phyloP scores from a whole-genome alignment of 768 basidiomycete genomes.

The Zangia roseola region DNA sequence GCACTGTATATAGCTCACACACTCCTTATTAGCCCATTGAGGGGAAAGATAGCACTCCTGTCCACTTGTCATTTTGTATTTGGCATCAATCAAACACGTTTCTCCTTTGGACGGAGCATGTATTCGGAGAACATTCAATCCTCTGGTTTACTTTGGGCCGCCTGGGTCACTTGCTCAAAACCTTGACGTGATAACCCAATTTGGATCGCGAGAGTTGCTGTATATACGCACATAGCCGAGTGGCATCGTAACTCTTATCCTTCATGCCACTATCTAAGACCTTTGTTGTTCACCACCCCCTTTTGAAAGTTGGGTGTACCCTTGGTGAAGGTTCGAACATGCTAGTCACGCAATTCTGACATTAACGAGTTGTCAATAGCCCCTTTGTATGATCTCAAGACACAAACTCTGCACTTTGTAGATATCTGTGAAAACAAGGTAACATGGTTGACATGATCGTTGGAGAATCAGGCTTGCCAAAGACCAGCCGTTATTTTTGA shows the following conservation, averaged over 20 bases:
- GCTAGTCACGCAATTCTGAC: neutral
- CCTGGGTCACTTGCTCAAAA: constrained; percentile 10
- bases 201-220: constrained; percentile 3
- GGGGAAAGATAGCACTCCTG: constrained; percentile 9
- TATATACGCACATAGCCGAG: constrained; percentile 10
- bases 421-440: constrained; percentile 45
- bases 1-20: constrained; percentile 11
- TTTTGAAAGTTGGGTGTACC: constrained; percentile 52
- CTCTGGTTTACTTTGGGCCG: neutral
- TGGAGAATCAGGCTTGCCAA: neutral
- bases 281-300: constrained; percentile 35
- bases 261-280: constrained; percentile 16
- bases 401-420: constrained; percentile 61
- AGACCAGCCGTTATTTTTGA: neutral
- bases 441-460: neutral
- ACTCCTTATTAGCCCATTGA: constrained; percentile 45
- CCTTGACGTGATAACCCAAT: constrained; percentile 6
- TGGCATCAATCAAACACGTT: constrained; percentile 17
- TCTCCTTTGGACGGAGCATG: neutral
- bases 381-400: constrained; percentile 58
- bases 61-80: constrained; percentile 17
- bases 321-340: constrained; percentile 57
- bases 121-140: neutral
- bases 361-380: constrained; percentile 35
- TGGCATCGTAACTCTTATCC: neutral